A percentile compares a stretch with the other conserved stretches of the same genome.
phyloP scores from a whole-genome alignment of 1,139 yeast species.

The Geotrichum klebahnii region DNA sequence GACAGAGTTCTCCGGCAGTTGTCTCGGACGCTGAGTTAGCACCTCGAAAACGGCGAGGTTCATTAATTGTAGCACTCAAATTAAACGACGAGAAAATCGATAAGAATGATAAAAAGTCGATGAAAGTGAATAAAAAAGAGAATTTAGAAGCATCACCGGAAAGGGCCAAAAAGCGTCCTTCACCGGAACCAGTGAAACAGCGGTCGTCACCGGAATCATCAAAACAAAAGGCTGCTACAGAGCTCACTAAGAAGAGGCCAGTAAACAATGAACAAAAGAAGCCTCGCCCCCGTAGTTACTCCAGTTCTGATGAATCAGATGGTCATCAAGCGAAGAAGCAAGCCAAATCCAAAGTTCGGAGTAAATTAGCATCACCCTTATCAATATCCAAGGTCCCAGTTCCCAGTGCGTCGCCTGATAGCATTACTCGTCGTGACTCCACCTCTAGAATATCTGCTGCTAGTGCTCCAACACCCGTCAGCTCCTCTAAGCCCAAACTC shows the following conservation, averaged over 20 bases:
- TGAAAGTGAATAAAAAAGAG: slow-evolving; percentile 1
- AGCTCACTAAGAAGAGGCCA: slow-evolving; percentile 6
- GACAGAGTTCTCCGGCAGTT: slow-evolving; percentile 10
- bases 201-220: neutral
- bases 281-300: neutral
- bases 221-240: neutral
- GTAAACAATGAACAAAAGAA: neutral
- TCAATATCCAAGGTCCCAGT: neutral
- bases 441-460: neutral
- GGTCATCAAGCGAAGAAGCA: neutral
- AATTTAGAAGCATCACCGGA: neutral
- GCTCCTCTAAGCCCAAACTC: slow-evolving; percentile 15
- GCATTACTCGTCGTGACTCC: neutral
- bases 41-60: slow-evolving; percentile 3
- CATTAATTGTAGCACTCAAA: neutral
- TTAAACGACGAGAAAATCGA: slow-evolving; percentile 10
- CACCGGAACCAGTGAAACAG: neutral
- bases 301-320: slow-evolving; percentile 7
- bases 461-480: slow-evolving; percentile 6
- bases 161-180: neutral
- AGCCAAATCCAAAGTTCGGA: neutral
- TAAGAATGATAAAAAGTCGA: slow-evolving; percentile 11
- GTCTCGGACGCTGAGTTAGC: slow-evolving; percentile 2
- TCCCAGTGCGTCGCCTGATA: neutral
- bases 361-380: neutral